Evolutionary conservation across 1,139 yeast genomes (phyloP).

Genomic region (Geotrichum cucujoidarum): DNA sequence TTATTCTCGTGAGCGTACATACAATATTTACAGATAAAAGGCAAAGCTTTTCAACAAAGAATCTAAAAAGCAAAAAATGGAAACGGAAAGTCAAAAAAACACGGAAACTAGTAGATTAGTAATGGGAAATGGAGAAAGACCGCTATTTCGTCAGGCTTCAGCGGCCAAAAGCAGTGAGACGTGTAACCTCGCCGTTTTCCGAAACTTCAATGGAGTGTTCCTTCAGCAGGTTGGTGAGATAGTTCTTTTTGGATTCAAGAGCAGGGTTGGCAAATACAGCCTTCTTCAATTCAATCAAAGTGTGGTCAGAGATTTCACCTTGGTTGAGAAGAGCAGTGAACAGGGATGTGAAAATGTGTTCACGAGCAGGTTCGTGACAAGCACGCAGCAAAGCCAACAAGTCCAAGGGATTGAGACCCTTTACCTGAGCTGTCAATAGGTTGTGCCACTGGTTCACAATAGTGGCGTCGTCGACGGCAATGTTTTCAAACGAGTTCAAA

Average conservation of each 20-base stretch:
- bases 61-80: no score
- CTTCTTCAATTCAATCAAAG: constrained; percentile 7
- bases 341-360: constrained; percentile 16
- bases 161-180: no score
- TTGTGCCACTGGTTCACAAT: constrained; percentile 38
- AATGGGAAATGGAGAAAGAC: no score
- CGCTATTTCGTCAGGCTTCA: no score
- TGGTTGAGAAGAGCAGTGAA: constrained; percentile 14
- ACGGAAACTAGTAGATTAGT: no score
- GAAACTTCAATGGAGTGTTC: no score
- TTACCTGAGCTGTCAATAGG: constrained; percentile 30
- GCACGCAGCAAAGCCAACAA: constrained; percentile 65
- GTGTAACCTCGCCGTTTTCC: no score
- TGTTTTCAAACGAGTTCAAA: constrained; percentile 67
- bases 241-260: constrained; percentile 7
- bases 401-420: constrained; percentile 69
- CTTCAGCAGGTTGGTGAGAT: no score
- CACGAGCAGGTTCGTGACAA: constrained; percentile 22
- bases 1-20: no score
- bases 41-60: no score
- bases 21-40: no score
- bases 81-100: no score
- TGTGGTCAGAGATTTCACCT: constrained; percentile 11
- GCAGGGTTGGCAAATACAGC: constrained; percentile 14
- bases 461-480: constrained; percentile 52